A percentile compares a stretch with the other conserved stretches of the same genome.
These are phyloP conservation scores for Xylaria sp. DNA, from an alignment of 2,329 filamentous ascomycete genomes.

Conservation along the genomic window DNA sequence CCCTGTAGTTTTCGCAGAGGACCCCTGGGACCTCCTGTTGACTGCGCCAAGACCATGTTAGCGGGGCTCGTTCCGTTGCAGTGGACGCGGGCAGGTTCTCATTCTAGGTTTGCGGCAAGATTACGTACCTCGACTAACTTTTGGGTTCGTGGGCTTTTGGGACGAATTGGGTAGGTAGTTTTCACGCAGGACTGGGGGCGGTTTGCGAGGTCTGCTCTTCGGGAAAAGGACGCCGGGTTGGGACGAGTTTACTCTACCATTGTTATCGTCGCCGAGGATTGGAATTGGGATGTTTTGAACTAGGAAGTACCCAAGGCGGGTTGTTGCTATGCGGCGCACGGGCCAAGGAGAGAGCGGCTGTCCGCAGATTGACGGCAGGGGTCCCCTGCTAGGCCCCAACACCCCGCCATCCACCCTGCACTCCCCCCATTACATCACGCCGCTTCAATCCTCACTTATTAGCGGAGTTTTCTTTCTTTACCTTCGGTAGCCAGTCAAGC, in stretches of 20 bases:
- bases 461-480: too few relatives aligned
- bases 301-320: too few relatives aligned
- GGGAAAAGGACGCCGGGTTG: neutral
- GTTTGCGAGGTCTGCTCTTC: neutral
- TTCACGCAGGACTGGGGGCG: neutral
- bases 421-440: neutral
- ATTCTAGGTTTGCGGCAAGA: neutral
- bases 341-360: conserved; percentile 8
- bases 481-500: too few relatives aligned
- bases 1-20: conserved; percentile 25
- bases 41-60: conserved; percentile 32
- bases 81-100: neutral
- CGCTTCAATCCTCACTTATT: too few relatives aligned
- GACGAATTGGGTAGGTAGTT: neutral
- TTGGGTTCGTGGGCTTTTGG: neutral
- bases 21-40: conserved; percentile 13
- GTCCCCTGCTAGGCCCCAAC: conserved; percentile 2
- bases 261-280: conserved; percentile 14
- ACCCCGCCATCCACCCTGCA: neutral
- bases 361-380: conserved; percentile 17
- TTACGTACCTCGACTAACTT: neutral
- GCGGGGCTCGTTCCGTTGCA: conserved; percentile 18
- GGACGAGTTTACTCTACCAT: neutral
- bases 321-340: conserved; percentile 31
- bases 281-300: conserved; percentile 25